phyloP scores from a whole-genome alignment of 2,329 filamentous ascomycete species.

The Helicocarpus griseus region DNA sequence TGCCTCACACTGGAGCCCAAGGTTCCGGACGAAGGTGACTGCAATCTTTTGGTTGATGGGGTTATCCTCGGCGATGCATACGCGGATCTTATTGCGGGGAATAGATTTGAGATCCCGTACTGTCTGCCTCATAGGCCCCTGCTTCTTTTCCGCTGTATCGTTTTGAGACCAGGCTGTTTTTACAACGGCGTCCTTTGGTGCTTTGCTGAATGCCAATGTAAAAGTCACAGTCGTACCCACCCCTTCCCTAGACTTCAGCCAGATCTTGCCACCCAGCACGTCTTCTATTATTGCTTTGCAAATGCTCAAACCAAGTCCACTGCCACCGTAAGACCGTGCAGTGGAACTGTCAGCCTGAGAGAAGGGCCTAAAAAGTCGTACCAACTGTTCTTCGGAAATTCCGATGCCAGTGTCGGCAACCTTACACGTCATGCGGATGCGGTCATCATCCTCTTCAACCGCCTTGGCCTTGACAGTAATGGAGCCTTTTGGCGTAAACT shows the following conservation, averaged over 20 bases:
- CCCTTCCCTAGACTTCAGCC: constrained; percentile 66
- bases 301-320: constrained; percentile 81
- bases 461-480: constrained; percentile 73
- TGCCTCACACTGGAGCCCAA: constrained; percentile 79
- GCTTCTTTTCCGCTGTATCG: constrained; percentile 30
- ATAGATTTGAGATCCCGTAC: constrained; percentile 62
- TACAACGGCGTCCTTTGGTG: constrained; percentile 47
- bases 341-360: constrained; percentile 88
- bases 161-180: constrained; percentile 48
- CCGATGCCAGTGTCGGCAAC: constrained; percentile 87
- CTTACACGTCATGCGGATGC: constrained; percentile 69
- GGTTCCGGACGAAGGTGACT: constrained; percentile 75
- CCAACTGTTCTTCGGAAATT: constrained; percentile 65
- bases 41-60: constrained; percentile 91
- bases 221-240: constrained; percentile 59
- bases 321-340: constrained; percentile 82
- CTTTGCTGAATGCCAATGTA: constrained; percentile 76
- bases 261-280: constrained; percentile 79
- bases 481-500: constrained; percentile 80
- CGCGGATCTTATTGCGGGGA: constrained; percentile 65
- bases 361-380: constrained; percentile 84
- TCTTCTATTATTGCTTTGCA: constrained; percentile 91
- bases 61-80: constrained; percentile 94
- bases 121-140: constrained; percentile 34
- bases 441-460: constrained; percentile 59